Evolutionary conservation across 805 yeast species (phyloP).

Genomic region (Tetrapisispora pingtungensis): DNA sequence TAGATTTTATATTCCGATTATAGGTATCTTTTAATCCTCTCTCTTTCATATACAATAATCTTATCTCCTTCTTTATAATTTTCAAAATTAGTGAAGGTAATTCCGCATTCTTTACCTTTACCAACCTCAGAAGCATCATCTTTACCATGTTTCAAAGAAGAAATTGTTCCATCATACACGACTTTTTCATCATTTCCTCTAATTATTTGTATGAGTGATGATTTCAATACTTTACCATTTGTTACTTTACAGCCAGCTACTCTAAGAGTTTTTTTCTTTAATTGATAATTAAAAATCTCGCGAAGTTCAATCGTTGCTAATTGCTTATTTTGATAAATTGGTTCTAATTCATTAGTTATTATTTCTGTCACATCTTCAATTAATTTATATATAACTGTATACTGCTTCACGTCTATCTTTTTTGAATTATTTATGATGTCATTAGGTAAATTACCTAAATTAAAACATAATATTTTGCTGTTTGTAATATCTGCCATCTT

Average conservation of each 20-base stretch:
- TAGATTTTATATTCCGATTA: no score
- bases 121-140: constrained; percentile 68
- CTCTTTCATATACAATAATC: constrained; percentile 63
- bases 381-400: constrained; percentile 77
- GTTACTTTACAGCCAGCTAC: constrained; percentile 84
- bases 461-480: constrained; percentile 73
- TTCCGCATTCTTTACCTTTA: constrained; percentile 88
- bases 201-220: constrained; percentile 46
- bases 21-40: constrained; percentile 44
- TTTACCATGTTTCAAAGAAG: constrained; percentile 70
- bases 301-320: constrained; percentile 59
- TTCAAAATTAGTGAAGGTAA: constrained; percentile 57
- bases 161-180: constrained; percentile 46
- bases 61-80: constrained; percentile 66
- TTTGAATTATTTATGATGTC: constrained; percentile 51
- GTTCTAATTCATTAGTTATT: constrained; percentile 50
- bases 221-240: constrained; percentile 55
- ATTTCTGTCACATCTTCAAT: constrained; percentile 71
- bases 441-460: constrained; percentile 47
- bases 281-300: constrained; percentile 59
- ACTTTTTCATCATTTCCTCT: constrained; percentile 37
- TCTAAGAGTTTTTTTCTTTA: constrained; percentile 44
- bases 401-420: constrained; percentile 46
- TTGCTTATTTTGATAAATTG: constrained; percentile 56
- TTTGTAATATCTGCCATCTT: constrained; percentile 58